phyloP scores from a whole-genome alignment of 805 yeast genomes.

The Ogataea nonfermentans region DNA sequence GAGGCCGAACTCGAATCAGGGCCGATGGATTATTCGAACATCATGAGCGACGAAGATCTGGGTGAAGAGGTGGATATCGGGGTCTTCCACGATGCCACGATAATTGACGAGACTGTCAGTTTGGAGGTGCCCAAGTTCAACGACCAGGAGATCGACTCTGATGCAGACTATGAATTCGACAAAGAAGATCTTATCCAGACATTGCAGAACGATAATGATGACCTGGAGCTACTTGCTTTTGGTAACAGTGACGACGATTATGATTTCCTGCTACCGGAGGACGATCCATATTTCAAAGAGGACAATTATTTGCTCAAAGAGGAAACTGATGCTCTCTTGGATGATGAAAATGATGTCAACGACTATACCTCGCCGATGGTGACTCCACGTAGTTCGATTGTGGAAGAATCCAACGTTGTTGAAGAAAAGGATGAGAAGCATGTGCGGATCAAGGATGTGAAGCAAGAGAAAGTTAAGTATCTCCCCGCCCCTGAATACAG shows the following conservation, averaged over 20 bases:
- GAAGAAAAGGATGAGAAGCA: slow-evolving; percentile 6
- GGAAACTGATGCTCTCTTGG: slow-evolving; percentile 43
- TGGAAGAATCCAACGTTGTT: slow-evolving; percentile 5
- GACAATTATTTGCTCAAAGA: slow-evolving; percentile 44
- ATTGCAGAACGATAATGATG: slow-evolving; percentile 38
- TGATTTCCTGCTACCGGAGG: slow-evolving; percentile 27
- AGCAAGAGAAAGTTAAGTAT: slow-evolving; percentile 28
- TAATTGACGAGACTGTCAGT: slow-evolving; percentile 26
- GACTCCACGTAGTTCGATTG: slow-evolving; percentile 34
- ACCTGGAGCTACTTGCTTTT: slow-evolving; percentile 34
- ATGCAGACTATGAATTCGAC: slow-evolving; percentile 63
- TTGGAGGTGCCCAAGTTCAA: slow-evolving; percentile 52
- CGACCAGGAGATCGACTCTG: slow-evolving; percentile 46
- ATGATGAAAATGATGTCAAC: slow-evolving; percentile 37
- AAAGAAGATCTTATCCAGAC: slow-evolving; percentile 44
- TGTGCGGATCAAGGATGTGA: slow-evolving; percentile 15
- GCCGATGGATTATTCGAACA: slow-evolving; percentile 34
- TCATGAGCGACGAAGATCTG: slow-evolving; percentile 51
- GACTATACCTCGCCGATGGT: slow-evolving; percentile 28
- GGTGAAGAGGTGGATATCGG: slow-evolving; percentile 50
- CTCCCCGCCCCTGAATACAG: slow-evolving; percentile 45
- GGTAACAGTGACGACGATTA: slow-evolving; percentile 37
- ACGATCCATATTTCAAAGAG: slow-evolving; percentile 40
- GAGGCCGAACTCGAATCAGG: slow-evolving; percentile 35
- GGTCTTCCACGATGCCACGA: slow-evolving; percentile 26